These are phyloP conservation scores for Diplodia intermedia DNA, from an alignment of 2,329 filamentous ascomycete genomes.

Conservation along the genomic window DNA sequence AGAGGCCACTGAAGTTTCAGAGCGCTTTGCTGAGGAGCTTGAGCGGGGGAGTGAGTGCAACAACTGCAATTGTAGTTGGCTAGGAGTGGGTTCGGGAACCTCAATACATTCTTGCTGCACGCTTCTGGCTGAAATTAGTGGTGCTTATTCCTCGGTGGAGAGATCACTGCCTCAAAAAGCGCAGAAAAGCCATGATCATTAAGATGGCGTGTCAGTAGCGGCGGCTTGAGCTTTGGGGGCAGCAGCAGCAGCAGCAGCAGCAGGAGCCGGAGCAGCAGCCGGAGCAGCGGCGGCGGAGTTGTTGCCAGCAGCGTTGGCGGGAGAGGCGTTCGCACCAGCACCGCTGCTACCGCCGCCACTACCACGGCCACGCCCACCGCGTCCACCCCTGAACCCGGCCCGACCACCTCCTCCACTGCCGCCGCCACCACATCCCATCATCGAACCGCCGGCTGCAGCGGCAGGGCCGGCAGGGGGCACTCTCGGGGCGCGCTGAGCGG, in stretches of 20 bases:
- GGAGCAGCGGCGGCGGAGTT: slow-evolving; percentile 31
- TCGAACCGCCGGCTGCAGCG: slow-evolving; percentile 32
- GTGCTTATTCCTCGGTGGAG: neutral
- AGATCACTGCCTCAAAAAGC: slow-evolving; percentile 6
- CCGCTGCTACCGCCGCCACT: slow-evolving; percentile 39
- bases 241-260: slow-evolving; percentile 14
- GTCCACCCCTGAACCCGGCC: slow-evolving; percentile 42
- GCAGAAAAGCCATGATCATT: neutral
- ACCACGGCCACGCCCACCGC: slow-evolving; percentile 45
- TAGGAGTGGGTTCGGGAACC: neutral
- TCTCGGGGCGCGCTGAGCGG: slow-evolving; percentile 16
- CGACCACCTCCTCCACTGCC: slow-evolving; percentile 40
- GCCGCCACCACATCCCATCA: slow-evolving; percentile 41
- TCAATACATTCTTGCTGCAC: neutral
- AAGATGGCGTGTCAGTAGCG: slow-evolving; percentile 25
- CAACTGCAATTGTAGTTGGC: neutral
- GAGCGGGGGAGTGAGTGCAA: neutral
- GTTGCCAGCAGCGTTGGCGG: slow-evolving; percentile 33
- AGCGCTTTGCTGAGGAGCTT: neutral
- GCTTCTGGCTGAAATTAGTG: neutral
- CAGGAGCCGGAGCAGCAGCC: slow-evolving; percentile 12
- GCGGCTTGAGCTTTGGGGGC: slow-evolving; percentile 6
- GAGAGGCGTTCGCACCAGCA: neutral
- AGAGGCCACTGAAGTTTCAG: neutral
- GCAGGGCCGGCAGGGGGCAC: slow-evolving; percentile 12